These are phyloP conservation scores for Rutstroemia sydowiana DNA, from an alignment of 2,329 filamentous ascomycete genomes.

Conservation along the genomic window DNA sequence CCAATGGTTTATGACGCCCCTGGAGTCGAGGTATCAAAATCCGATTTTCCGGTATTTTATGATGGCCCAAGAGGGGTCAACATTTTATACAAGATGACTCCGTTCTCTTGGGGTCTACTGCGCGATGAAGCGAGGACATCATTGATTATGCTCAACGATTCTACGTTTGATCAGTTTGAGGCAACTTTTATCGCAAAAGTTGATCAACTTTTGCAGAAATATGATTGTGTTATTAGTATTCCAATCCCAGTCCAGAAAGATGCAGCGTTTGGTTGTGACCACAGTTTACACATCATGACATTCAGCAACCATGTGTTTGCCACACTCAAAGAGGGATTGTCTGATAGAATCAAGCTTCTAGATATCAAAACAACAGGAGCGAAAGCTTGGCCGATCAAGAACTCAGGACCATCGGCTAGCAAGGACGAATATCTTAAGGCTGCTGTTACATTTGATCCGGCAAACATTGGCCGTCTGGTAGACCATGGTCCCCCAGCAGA, in stretches of 20 bases:
- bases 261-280: constrained; percentile 19
- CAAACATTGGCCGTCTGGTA: constrained; percentile 66
- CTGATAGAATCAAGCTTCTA: constrained; percentile 65
- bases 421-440: constrained; percentile 44
- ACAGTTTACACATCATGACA: constrained; percentile 18
- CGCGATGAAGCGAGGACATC: constrained; percentile 69
- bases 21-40: constrained; percentile 35
- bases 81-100: constrained; percentile 81
- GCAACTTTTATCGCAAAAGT: constrained; percentile 68
- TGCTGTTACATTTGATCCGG: constrained; percentile 64
- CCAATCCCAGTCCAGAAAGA: constrained; percentile 9
- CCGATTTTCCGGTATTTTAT: constrained; percentile 63
- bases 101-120: constrained; percentile 72
- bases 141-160: constrained; percentile 66
- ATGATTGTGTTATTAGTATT: constrained; percentile 40
- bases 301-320: constrained; percentile 53
- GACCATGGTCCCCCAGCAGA: constrained; percentile 86
- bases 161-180: constrained; percentile 71
- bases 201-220: constrained; percentile 47
- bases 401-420: constrained; percentile 28
- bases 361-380: constrained; percentile 42
- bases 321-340: constrained; percentile 63
- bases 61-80: constrained; percentile 72
- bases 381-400: constrained; percentile 41
- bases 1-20: constrained; percentile 46